Evolutionary conservation across 495 filamentous ascomycete species (phyloP), one percentile per base, ranked within the genome.

Genomic region (Wilcoxina mikolae): DNA sequence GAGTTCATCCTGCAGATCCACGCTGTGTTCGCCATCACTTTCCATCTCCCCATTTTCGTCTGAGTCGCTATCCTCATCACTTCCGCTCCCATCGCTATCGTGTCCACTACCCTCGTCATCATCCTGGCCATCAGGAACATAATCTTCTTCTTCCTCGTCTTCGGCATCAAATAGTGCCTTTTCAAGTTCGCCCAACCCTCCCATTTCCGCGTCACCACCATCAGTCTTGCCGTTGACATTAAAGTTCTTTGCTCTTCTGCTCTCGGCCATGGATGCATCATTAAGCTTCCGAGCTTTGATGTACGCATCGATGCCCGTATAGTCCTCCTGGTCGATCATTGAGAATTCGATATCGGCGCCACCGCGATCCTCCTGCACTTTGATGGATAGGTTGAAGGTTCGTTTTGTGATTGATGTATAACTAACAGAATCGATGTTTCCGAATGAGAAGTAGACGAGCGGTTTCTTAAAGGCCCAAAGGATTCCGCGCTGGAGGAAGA

Each of bases 401-500:
- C 86, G 79, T 60, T 91, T 87, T 3, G 96, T 74, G 46, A 98
- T 83, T 27, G 77, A 87, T 3, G 87, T 94, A 65, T 95, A 96
- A 48, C 83, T 88, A 12, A 95, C 76, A 9, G 84, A 84, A 2
- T 80, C 79, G 49, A 96, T 83, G 35, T 74, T 71, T 42, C 83
- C 78, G 43, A 93, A 83, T 2, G 86, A 79, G 56, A 96, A 80
- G 72, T 87, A 95, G 15, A 86, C 61, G 23, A 98, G 71, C 0
- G 91, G 91, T 64, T 98, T 98, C 68, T 95, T 95, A 76, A 94
- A 96, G 0, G 80, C 88, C 74, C 84, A 98, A 26, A 98, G 66
- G 43, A 98, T 90, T 1, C 91, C 91, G 20, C 75, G 81, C 39
- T 83, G 77, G 4, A 95, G 73, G 65, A 96, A 83, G 69, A 94